Base-by-base conservation (phyloP, 2,329 filamentous ascomycete species). In the Scytalidium sp. region DNA sequence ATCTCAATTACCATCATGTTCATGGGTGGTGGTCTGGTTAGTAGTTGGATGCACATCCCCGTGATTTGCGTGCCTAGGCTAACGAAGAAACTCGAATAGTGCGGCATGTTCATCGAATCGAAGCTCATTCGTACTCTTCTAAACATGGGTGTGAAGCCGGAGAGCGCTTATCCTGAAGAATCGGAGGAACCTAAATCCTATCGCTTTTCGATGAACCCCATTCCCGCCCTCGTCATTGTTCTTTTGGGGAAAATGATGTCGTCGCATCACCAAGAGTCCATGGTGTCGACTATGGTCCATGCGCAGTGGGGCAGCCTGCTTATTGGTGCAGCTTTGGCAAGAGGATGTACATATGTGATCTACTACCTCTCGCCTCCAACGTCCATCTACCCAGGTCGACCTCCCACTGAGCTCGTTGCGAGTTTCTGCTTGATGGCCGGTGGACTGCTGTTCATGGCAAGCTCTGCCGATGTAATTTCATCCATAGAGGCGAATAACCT, bases 221-320 rank as follows among this genome's bases (percentile, higher is more conserved):
- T 97, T 59, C 94, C 93, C 0, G 89, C 85, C 1, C 75, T 97
- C 3, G 81, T 96, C 44, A 93, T 97, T 57, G 75, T 97, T 50
- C 75, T 97, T 1, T 76, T 97, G 1, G 94, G 94, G 27, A 81
- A 92, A 65, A 94, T 96, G 88, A 97, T 97, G 93, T 87, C 87
- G 63, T 90, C 88, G 21, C 93, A 97, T 68, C 89, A 93, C 51
- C 64, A 67, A 52, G 67, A 75, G 22, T 88, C 84, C 52, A 90
- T 90, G 85, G 79, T 91, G 43, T 93, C 90, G 9, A 89, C 84
- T 58, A 96, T 94, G 89, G 81, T 97, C 44, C 93, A 97, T 71
- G 86, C 86, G 64, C 92, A 97, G 69, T 97, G 93, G 93, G 93
- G 93, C 21, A 84, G 84, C 61, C 78, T 97, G 57, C 79, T 97